Base-by-base conservation (phyloP, 106 monocot genomes). In the Narthecium ossifragum region DNA sequence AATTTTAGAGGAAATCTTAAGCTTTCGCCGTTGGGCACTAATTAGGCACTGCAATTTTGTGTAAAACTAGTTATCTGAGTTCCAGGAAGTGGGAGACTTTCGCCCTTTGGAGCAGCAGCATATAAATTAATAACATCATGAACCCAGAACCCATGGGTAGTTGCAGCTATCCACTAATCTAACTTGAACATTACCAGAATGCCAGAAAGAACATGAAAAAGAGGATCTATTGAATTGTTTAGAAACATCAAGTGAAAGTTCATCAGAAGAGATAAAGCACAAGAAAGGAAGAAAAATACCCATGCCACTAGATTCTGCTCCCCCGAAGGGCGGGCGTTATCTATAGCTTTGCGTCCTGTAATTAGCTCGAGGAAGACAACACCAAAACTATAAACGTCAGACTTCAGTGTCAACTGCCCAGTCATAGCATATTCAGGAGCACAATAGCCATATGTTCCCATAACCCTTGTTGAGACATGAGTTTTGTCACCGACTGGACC, bases 361-460 rank as follows among this genome's bases (percentile, higher is more conserved):
- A 86, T 86, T 49, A 86, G 23, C 32, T 86, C 86, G 51, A 86
- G 77, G 38, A 86, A 81, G 31, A 86, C 86, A 13, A 86, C 86
- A 20, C 86, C 86, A 60, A 86, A 86, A 67, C 85, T 85, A 69
- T 85, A 85, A 17, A 85, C 85, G 67, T 85, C 85, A 62, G 80
- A 77, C 63, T 85, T 85, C 41, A 74, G 70, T 1, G 85, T 85
- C 30, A 85, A 56, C 62, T 85, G 80, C n/a, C 85, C 85, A 15
- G 85, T 85, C 85, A 85, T 80, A 31, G 85, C 85, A 59, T 85
- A 85, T 33, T 85, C 85, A 53, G 85, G 85, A 10, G 85, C 85
- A 65, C 85, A 85, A 31, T 85, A 85, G 8, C 85, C 85, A 62
- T 80, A 80, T n/a, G 85, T 85, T 58, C 85, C 85, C 85, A 85